Base-by-base conservation (phyloP, 2,329 filamentous ascomycete genomes). In the Diaporthe humulicola region DNA sequence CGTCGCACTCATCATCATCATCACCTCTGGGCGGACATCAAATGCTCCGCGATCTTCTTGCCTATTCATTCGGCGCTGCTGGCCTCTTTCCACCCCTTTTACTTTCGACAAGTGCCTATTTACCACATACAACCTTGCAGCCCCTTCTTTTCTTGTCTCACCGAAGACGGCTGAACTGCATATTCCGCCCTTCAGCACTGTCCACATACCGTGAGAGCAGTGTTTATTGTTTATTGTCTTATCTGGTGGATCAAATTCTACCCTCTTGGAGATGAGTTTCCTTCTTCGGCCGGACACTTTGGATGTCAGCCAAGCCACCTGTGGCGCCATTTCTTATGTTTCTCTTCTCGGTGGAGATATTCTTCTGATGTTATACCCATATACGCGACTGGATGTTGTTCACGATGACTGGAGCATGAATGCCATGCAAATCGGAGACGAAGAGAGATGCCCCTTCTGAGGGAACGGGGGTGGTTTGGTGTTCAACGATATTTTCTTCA, bases 161-260 rank as follows among this genome's bases (percentile, higher is more conserved):
- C 38, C 33, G 33, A 30, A 38, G 45, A 30, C 33, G 36, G 48
- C 33, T 60, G 38, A 45, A 69, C 25, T 74, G 71, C 70, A 75
- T 28, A 75, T 75, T 75, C 64, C 33, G 42, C 42, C n/a, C 58
- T 61, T 58, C 67, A 66, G 36, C 71, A 60, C 50, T 71, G 67
- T 19, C 36, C 57, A 4, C 33, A 22, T 74, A 66, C 57, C 40
- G 17, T 38, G 66, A 33, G 28, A 56, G 28, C 33, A 73, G 58
- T 71, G 52, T 50, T 70, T 75, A 75, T 66, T 75, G 74, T 75
- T 74, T 74, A 75, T 74, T 75, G 74, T 75, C 57, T 75, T 66
- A 71, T 71, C 33, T 50, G 66, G 74, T 67, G 71, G 54, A 70
- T 48, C 36, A 54, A 61, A 54, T 12, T 30, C 66, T 38, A 33